Evolutionary conservation across 768 basidiomycete genomes (phyloP).

Genomic region (Coprinopsis sp.): DNA sequence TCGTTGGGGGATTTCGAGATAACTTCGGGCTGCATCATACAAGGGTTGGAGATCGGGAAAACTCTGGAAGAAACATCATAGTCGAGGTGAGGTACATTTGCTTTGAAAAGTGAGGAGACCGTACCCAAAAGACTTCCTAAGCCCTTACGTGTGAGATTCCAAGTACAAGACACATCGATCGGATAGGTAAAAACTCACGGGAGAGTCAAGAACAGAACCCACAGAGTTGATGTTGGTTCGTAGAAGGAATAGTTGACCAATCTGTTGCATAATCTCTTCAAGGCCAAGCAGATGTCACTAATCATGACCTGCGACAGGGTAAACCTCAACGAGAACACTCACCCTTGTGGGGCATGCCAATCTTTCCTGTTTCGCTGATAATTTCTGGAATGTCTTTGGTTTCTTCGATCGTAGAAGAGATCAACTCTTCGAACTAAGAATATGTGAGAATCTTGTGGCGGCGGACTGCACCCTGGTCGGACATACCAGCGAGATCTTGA

Average conservation of each 20-base stretch:
- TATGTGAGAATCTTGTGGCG: conserved; percentile 1
- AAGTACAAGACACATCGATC: conserved; percentile 7
- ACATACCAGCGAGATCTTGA: conserved; percentile 86
- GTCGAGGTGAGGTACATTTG: background rate
- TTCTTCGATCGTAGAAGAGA: conserved; percentile 90
- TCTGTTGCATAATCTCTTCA: conserved; percentile 99
- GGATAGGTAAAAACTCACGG: conserved; percentile 49
- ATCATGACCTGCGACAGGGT: conserved; percentile 10
- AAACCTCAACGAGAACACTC: conserved; percentile 11
- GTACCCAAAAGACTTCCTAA: conserved; percentile 92
- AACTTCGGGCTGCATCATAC: conserved; percentile 90
- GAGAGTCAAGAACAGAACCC: conserved; percentile 94
- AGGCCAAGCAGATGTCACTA: conserved; percentile 10
- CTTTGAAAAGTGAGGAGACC: conserved; percentile 18
- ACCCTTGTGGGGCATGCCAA: conserved; percentile 85
- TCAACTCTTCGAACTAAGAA: conserved; percentile 81
- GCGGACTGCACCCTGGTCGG: background rate
- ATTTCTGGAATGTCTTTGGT: conserved; percentile 94
- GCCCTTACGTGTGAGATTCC: conserved; percentile 7
- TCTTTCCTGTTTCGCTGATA: conserved; percentile 92
- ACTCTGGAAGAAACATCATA: conserved; percentile 43
- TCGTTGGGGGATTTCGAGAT: conserved; percentile 91
- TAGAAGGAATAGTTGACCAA: conserved; percentile 89
- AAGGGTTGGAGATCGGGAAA: conserved; percentile 94
- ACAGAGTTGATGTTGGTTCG: conserved; percentile 94